phyloP scores from a whole-genome alignment of 2,329 filamentous ascomycete species.

The Aspergillus thermomutatus region DNA sequence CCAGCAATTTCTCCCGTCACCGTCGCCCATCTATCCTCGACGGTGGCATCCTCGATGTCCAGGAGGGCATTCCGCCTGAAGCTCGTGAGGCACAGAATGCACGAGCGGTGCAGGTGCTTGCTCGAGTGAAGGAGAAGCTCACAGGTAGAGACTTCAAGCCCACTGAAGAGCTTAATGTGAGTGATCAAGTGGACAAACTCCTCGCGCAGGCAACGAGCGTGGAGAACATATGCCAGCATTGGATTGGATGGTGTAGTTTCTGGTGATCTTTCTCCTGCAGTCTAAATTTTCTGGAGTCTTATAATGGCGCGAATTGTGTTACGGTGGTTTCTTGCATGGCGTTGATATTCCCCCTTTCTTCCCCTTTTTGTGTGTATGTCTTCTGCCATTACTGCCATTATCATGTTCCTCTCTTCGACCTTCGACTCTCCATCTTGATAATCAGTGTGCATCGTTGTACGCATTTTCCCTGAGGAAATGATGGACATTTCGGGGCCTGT shows the following conservation, averaged over 20 bases:
- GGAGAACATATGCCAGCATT: conserved; percentile 97
- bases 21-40: conserved; percentile 70
- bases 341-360: conserved; percentile 12
- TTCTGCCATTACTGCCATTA: conserved; percentile 4
- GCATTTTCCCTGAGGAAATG: neutral
- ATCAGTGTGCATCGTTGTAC: neutral
- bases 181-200: conserved; percentile 88
- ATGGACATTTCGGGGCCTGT: neutral
- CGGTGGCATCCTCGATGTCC: conserved; percentile 43
- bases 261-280: conserved; percentile 57
- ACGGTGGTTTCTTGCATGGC: conserved; percentile 24
- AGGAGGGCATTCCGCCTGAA: conserved; percentile 41
- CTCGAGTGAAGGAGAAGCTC: conserved; percentile 90
- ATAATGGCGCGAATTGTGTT: conserved; percentile 24
- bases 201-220: conserved; percentile 93
- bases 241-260: conserved; percentile 98
- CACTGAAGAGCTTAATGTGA: conserved; percentile 76
- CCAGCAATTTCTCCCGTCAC: conserved; percentile 63
- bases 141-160: conserved; percentile 90
- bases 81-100: conserved; percentile 83
- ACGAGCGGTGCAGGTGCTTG: conserved; percentile 84
- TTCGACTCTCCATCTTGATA: conserved; percentile 1
- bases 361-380: conserved; percentile 8
- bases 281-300: conserved; percentile 19
- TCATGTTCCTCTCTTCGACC: conserved; percentile 9